Evolutionary conservation across 352 stramenopile species (phyloP).

Genomic region (Plasmopara viticola): DNA sequence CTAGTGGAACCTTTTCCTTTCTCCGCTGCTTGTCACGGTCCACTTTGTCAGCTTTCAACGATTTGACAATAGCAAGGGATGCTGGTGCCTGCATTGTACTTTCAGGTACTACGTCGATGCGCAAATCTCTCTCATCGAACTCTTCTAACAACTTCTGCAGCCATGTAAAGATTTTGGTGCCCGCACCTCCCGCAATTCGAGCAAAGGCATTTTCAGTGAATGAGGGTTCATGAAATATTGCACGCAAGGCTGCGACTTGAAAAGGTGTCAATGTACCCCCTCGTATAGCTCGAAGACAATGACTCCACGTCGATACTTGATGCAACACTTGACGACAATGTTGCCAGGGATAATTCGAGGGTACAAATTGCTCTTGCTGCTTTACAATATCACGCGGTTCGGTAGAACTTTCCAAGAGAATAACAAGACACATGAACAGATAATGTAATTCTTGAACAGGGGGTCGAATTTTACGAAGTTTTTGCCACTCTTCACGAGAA

Average conservation of each 20-base stretch:
- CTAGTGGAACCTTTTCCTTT: slow-evolving; percentile 10
- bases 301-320: slow-evolving; percentile 38
- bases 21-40: too few species aligned
- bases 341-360: slow-evolving; percentile 55
- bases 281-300: slow-evolving; percentile 32
- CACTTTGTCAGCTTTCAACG: too few species aligned
- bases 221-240: slow-evolving; percentile 54
- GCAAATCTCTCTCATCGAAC: slow-evolving; percentile 44
- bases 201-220: slow-evolving; percentile 49
- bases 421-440: slow-evolving; percentile 72
- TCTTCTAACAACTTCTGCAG: slow-evolving; percentile 55
- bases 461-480: slow-evolving; percentile 55
- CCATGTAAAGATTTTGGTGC: slow-evolving; percentile 59
- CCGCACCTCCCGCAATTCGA: slow-evolving; percentile 39
- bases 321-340: slow-evolving; percentile 55
- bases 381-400: slow-evolving; percentile 35
- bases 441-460: slow-evolving; percentile 68
- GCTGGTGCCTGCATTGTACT: too few species aligned
- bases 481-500: slow-evolving; percentile 57
- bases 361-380: slow-evolving; percentile 45
- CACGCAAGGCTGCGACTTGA: slow-evolving; percentile 44
- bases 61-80: too few species aligned
- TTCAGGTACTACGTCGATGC: too few species aligned
- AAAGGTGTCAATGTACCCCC: slow-evolving; percentile 33
- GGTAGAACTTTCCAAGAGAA: slow-evolving; percentile 49